Evolutionary conservation across 2,329 filamentous ascomycete species (phyloP).

Genomic region (Daldinia sp.): DNA sequence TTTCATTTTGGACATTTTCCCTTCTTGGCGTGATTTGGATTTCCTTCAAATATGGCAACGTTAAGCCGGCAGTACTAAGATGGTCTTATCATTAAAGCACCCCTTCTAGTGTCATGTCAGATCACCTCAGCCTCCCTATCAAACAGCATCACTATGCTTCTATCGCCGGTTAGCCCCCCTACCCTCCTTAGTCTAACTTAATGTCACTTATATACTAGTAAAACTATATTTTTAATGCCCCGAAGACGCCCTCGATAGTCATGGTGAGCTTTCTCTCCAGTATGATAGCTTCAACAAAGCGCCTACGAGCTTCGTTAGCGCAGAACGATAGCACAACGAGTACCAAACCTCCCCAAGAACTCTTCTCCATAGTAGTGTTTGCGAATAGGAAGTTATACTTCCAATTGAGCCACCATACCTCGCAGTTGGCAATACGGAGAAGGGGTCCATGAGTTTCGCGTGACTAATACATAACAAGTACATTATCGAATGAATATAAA

Average conservation of each 20-base stretch:
- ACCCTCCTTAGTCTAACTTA: neutral
- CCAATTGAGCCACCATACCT: neutral
- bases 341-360: neutral
- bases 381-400: neutral
- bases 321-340: neutral
- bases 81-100: neutral
- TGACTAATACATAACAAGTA: too few species aligned
- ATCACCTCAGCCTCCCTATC: neutral
- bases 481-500: too few species aligned
- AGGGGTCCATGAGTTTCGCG: too few species aligned
- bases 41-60: neutral
- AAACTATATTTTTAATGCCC: neutral
- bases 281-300: neutral
- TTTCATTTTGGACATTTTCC: neutral
- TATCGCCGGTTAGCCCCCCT: neutral
- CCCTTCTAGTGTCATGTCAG: neutral
- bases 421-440: too few species aligned
- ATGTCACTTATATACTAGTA: neutral
- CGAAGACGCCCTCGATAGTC: neutral
- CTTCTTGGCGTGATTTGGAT: neutral
- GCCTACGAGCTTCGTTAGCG: neutral
- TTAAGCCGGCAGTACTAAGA: neutral
- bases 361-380: neutral
- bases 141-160: neutral
- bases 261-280: neutral